Evolutionary conservation across 2,329 filamentous ascomycete species (phyloP), one percentile per base, ranked within the genome.

Genomic region (Hypoxylon sp.): DNA sequence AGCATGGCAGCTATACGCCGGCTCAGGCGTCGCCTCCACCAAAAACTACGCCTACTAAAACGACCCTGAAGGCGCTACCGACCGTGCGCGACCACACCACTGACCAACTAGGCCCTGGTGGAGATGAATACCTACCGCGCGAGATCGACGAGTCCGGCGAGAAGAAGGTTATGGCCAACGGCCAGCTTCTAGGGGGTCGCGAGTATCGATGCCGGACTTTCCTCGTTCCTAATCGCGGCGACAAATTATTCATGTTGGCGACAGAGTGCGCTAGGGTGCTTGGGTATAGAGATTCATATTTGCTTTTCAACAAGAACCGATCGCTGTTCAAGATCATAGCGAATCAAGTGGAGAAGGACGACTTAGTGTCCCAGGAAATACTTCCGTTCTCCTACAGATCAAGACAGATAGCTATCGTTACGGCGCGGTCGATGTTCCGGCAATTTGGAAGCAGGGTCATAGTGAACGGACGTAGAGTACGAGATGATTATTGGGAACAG

Each of bases 401-500:
- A n/a, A 90, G 96, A 55, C 96, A 99, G 81, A 99, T 99, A 73
- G 96, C 96, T 56, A 98, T 99, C 69, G 96, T 99, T 46, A 98
- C 96, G 0, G 96, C 96, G 30, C 90, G 93, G 71, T 98, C 95
- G 74, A 99, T 99, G 96, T 99, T 98, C 80, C 90, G 96, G 46
- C 96, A 99, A 79, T 99, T 99, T 79, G 96, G 96, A 52, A 98
- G 94, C 79, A 89, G 96, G 69, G 91, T 99, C 57, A 96, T 99
- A 70, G 89, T 92, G 36, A 93, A 94, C 75, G 96, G 96, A 34
- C 88, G 95, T 69, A 87, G 96, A 63, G 96, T 99, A 45, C 91
- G 96, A 53, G 96, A 99, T 80, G 96, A 99, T 79, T 99, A 99
- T 81, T 99, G 96, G 96, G 96, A 98, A 80, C 93, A 91, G 76